Evolutionary conservation across 441 rosid genomes (phyloP).

Genomic region (Euphorbia corollata): DNA sequence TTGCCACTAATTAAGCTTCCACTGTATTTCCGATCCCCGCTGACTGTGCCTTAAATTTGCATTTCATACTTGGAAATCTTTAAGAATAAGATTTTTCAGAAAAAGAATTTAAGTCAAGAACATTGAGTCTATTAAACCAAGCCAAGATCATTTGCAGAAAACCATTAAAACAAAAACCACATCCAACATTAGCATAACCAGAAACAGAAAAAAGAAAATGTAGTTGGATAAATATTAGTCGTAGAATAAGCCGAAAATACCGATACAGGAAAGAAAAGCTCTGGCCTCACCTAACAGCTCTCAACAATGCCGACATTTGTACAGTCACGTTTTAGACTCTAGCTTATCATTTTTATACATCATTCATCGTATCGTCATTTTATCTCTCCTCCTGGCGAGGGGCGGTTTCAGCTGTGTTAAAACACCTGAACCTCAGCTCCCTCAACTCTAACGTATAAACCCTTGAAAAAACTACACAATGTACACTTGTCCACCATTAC

Average conservation of each 20-base stretch:
- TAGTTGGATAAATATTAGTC: not conserved
- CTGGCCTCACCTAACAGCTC: constrained; percentile 42
- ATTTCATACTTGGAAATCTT: too few relatives aligned
- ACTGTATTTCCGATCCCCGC: too few relatives aligned
- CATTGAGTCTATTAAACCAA: too few relatives aligned
- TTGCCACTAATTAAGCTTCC: too few relatives aligned
- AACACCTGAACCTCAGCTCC: constrained; percentile 36
- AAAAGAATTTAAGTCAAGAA: too few relatives aligned
- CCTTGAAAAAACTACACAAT: constrained; percentile 53
- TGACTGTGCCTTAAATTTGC: too few relatives aligned
- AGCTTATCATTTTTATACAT: constrained; percentile 36
- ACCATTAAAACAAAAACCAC: not conserved
- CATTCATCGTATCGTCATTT: constrained; percentile 28
- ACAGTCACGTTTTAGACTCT: constrained; percentile 35
- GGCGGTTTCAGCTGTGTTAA: constrained; percentile 23
- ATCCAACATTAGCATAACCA: not conserved
- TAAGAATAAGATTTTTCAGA: too few relatives aligned
- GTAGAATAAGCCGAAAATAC: constrained; percentile 12
- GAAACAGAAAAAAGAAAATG: constrained; percentile 8
- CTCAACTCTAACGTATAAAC: constrained; percentile 44
- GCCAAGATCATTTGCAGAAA: not conserved
- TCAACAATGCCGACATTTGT: constrained; percentile 40
- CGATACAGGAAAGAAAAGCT: constrained; percentile 25
- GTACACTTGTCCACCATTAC: constrained; percentile 55
- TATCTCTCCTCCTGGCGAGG: constrained; percentile 19